A percentile compares a stretch with the other conserved stretches of the same genome.
phyloP scores from a whole-genome alignment of 805 yeast genomes.

The Saccharomyces mikatae region DNA sequence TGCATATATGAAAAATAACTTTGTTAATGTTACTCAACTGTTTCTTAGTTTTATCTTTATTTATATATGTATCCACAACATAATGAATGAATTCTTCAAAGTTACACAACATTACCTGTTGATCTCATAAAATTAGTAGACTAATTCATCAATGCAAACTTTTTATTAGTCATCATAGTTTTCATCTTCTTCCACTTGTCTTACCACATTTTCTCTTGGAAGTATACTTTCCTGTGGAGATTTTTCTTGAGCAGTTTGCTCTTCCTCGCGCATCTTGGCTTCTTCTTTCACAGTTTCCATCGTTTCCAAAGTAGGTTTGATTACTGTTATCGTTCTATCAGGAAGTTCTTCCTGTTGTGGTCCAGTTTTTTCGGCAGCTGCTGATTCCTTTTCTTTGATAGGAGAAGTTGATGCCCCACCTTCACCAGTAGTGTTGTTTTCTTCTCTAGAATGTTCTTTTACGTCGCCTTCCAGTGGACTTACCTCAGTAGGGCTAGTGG shows the following conservation, averaged over 20 bases:
- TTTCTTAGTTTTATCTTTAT: not conserved
- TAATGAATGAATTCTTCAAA: not conserved
- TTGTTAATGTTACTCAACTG: not conserved
- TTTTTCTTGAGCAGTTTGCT: conserved; percentile 14
- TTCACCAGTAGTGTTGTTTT: not conserved
- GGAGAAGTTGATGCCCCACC: not conserved
- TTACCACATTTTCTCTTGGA: conserved; percentile 24
- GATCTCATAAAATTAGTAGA: not conserved
- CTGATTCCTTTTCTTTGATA: not conserved
- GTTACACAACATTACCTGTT: not conserved
- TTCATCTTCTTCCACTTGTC: conserved; percentile 39
- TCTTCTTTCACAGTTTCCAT: conserved; percentile 36
- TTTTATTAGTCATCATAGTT: conserved; percentile 38
- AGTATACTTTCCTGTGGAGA: conserved; percentile 2
- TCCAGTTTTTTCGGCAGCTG: not conserved
- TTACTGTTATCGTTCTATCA: conserved; percentile 16
- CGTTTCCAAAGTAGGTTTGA: conserved; percentile 31
- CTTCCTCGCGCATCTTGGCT: conserved; percentile 34
- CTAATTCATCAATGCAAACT: not conserved
- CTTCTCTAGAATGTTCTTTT: not conserved
- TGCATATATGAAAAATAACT: not conserved
- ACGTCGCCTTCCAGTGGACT: not conserved
- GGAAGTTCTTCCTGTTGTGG: conserved; percentile 2
- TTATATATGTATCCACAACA: not conserved
- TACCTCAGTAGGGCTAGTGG: conserved; percentile 4